A percentile compares a stretch with the other conserved stretches of the same genome.
Evolutionary conservation across 805 yeast species (phyloP).

Genomic region (Saccharomycopsis sp.): DNA sequence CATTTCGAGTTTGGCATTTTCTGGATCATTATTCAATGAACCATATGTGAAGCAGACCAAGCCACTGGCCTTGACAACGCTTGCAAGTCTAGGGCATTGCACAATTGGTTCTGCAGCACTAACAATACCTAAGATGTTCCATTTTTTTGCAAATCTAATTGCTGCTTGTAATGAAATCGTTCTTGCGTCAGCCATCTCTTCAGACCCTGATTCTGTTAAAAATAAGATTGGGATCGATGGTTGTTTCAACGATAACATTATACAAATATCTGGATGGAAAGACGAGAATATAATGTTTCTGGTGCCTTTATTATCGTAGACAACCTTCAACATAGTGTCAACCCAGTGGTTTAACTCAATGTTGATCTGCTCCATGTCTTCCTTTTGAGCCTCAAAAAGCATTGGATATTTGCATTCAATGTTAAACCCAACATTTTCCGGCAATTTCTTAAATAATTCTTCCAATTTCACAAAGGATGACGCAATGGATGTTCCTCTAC

Average conservation of each 20-base stretch:
- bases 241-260: conserved; percentile 80
- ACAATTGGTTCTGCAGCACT: conserved; percentile 82
- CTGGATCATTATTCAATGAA: conserved; percentile 74
- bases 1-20: conserved; percentile 76
- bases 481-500: conserved; percentile 83
- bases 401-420: conserved; percentile 94
- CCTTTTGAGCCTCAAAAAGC: conserved; percentile 86
- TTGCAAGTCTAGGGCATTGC: conserved; percentile 83
- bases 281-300: conserved; percentile 87
- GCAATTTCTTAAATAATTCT: conserved; percentile 76
- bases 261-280: conserved; percentile 90
- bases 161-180: conserved; percentile 88
- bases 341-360: conserved; percentile 82
- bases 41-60: conserved; percentile 94
- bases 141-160: conserved; percentile 78
- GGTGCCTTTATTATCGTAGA: conserved; percentile 70
- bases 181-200: conserved; percentile 80
- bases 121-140: conserved; percentile 90
- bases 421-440: conserved; percentile 82
- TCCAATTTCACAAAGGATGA: conserved; percentile 85
- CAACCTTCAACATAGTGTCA: conserved; percentile 74
- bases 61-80: conserved; percentile 86
- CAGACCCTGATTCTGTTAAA: conserved; percentile 83
- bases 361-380: conserved; percentile 79
- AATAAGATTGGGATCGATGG: conserved; percentile 89